Evolutionary conservation across 1,284 basidiomycete species (phyloP), one percentile per base, ranked within the genome.

Genomic region (Pseudozyma sp.): DNA sequence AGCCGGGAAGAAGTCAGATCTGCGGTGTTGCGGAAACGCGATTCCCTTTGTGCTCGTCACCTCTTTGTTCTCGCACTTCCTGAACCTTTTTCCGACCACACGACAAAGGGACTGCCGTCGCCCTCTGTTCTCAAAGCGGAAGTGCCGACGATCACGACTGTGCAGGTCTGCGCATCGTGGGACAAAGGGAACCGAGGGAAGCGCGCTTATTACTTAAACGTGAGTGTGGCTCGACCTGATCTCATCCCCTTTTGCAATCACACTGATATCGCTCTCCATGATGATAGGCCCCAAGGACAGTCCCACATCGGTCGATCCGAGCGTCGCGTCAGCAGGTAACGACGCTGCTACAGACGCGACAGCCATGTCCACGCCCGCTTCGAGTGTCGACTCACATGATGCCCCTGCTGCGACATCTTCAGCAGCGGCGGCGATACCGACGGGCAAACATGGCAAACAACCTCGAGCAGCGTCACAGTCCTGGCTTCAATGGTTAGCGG

Each of bases 401-500:
- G 35, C 43, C 14, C 39, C n/a, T 16, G 24, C 51, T 40, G 10
- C 30, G 19, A 24, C 24, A 24, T 44, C 43, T 7, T 19, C 17
- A 37, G 5, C 8, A 29, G 40, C 39, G 44, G 9, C 9, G 31
- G 46, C 46, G 29, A 42, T 30, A 30, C 48, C 49, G 14, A 59
- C 60, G 0, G 45, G 43, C 46, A 63, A 63, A 29, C 47, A 44
- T 37, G 54, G 44, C 19, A n/a, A 43, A 5, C 14, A 6, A 24
- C 16, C 58, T 14, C 7, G 34, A 24, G 3, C 24, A 4, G 30
- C 53, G 4, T 24, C 42, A 11, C 16, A 17, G 35, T 47, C 55
- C 5, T 69, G 60, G 55, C 37, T 55, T 0, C 19, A n/a, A 3
- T 64, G 67, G 67, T 37, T 60, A 7, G 14, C 34, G 7, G 67